Percentiles rank a stretch among this genome's conserved stretches.
phyloP scores from a whole-genome alignment of 108 stramenopile genomes.

The Conticribra weissflogii region DNA sequence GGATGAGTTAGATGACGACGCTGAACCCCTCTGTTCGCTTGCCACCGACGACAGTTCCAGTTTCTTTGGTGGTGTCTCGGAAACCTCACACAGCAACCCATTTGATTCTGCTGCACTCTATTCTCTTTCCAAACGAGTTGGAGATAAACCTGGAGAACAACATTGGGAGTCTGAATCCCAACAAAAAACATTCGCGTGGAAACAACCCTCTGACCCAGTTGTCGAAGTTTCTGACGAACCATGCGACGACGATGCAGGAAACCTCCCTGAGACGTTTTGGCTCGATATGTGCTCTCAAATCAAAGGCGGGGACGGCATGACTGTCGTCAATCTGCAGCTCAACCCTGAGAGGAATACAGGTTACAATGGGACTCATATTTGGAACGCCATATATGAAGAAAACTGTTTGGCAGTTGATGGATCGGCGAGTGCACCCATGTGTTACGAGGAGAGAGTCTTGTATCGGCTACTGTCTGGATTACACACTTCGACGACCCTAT shows the following conservation, averaged over 20 bases:
- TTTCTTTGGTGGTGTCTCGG: neutral
- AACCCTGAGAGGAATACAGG: conserved; percentile 97
- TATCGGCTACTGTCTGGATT: conserved; percentile 87
- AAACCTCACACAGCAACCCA: conserved; percentile 30
- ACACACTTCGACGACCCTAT: conserved; percentile 88
- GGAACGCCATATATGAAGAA: conserved; percentile 93
- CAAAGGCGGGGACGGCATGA: conserved; percentile 59
- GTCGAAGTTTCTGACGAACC: conserved; percentile 52
- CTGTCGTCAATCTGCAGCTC: conserved; percentile 79
- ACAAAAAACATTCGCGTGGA: conserved; percentile 78
- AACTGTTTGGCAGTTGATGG: conserved; percentile 78
- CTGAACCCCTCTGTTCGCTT: conserved; percentile 71
- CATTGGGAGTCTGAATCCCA: conserved; percentile 67
- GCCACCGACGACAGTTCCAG: conserved; percentile 40
- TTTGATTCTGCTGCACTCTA: conserved; percentile 58
- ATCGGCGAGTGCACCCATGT: conserved; percentile 51
- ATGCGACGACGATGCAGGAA: conserved; percentile 45
- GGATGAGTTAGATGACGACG: conserved; percentile 76
- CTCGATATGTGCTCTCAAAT: conserved; percentile 86
- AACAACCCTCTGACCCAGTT: conserved; percentile 66
- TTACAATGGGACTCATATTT: conserved; percentile 92
- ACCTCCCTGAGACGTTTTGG: conserved; percentile 85
- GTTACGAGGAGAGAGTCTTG: conserved; percentile 93
- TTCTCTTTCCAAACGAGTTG: conserved; percentile 37
- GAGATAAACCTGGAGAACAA: conserved; percentile 7